Conservation (phyloP, 768 basidiomycete genomes). For the Stropharia rugosoannulata region DNA sequence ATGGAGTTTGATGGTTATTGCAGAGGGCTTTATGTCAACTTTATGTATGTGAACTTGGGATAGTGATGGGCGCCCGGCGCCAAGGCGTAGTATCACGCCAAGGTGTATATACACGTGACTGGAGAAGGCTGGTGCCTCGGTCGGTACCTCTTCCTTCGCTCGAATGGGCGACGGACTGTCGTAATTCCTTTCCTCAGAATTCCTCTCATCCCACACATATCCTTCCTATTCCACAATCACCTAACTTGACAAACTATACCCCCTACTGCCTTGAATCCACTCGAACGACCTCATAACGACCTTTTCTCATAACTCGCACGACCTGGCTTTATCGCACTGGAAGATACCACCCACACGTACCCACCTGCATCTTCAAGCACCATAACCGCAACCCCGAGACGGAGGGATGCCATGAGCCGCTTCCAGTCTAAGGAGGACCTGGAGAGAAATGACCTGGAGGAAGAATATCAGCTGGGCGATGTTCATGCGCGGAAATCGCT, state of each 20-base stretch:
- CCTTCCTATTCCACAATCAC: not conserved
- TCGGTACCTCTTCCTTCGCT: not conserved
- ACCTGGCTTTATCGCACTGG: constrained; percentile 18
- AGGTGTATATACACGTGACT: too few relatives aligned
- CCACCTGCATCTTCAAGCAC: constrained; percentile 21
- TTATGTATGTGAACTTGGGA: too few relatives aligned
- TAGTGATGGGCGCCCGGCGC: too few relatives aligned
- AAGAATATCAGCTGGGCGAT: constrained; percentile 22
- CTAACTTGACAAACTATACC: not conserved
- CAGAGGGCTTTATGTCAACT: too few relatives aligned
- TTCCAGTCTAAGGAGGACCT: constrained; percentile 27
- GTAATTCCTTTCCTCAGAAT: too few relatives aligned
- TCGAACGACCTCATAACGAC: not conserved
- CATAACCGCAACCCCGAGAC: constrained; percentile 17
- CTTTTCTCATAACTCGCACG: not conserved
- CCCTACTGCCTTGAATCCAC: not conserved
- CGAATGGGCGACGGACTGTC: not conserved
- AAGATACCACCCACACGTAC: constrained; percentile 22
- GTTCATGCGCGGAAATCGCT: constrained; percentile 28
- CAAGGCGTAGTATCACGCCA: too few relatives aligned
- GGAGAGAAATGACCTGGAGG: not conserved
- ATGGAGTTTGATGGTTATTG: too few relatives aligned
- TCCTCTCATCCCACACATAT: not conserved
- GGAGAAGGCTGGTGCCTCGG: too few relatives aligned
- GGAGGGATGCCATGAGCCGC: constrained; percentile 37